Conservation (phyloP, 371 early-diverging fungal species). For the Mortierella sp. region DNA sequence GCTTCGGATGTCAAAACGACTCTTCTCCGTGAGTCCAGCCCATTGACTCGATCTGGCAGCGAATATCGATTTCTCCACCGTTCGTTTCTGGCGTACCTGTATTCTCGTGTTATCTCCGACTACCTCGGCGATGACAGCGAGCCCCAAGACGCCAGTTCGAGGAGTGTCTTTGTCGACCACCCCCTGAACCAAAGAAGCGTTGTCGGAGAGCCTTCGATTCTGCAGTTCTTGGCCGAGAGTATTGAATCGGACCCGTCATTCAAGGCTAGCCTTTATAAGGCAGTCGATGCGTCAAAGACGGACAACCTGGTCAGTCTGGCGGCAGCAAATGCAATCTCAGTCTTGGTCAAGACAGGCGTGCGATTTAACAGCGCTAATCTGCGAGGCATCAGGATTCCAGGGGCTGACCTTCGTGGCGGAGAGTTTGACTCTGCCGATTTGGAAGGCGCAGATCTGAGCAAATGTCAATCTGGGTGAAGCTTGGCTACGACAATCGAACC, state of each 20-base stretch:
- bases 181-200: neutral
- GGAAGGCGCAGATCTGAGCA: too few relatives aligned
- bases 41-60: constrained; percentile 3
- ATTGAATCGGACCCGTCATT: neutral
- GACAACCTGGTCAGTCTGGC: neutral
- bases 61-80: constrained; percentile 19
- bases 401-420: too few relatives aligned
- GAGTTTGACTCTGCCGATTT: too few relatives aligned
- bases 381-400: too few relatives aligned
- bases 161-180: too few relatives aligned
- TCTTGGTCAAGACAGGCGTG: constrained; percentile 5
- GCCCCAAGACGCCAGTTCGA: too few relatives aligned
- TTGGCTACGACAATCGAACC: too few relatives aligned
- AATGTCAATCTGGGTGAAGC: too few relatives aligned
- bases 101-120: too few relatives aligned
- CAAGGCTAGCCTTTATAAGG: neutral
- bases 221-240: constrained; percentile 18
- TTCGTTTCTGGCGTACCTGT: constrained; percentile 8
- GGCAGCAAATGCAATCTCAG: constrained; percentile 15
- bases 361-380: neutral
- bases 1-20: neutral
- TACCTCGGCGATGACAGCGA: too few relatives aligned
- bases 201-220: constrained; percentile 11
- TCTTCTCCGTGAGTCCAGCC: neutral
- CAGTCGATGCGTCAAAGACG: neutral